A percentile compares a stretch with the other conserved stretches of the same genome.
Conservation (phyloP, 2,329 filamentous ascomycete species). For the Clarireedia monteithiana region DNA sequence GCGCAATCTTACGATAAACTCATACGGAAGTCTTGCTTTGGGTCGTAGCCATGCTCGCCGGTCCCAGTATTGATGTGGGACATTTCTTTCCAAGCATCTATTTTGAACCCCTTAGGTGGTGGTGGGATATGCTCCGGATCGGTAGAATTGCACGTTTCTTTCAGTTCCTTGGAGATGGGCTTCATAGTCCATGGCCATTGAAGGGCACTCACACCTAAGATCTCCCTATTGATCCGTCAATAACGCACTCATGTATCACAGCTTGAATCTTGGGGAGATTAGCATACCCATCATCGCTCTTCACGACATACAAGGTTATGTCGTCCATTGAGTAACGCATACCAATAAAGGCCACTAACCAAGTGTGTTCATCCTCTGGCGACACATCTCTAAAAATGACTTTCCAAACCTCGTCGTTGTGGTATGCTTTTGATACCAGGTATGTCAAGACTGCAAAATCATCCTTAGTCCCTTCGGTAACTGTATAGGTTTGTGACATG, state of each 20-base stretch:
- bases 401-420: background rate
- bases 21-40: background rate
- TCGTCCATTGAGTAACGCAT: background rate
- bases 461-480: background rate
- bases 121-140: background rate
- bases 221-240: background rate
- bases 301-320: background rate
- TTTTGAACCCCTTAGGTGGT: background rate
- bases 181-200: background rate
- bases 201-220: background rate
- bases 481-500: background rate
- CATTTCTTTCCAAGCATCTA: background rate
- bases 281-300: background rate
- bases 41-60: background rate
- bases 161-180: background rate
- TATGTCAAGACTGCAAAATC: background rate
- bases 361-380: background rate
- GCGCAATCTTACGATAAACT: too few species aligned
- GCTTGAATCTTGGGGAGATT: too few species aligned
- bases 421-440: background rate
- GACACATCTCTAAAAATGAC: background rate
- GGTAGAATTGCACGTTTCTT: background rate
- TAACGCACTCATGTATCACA: background rate
- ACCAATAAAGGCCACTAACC: background rate
- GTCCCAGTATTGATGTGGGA: background rate